phyloP scores from a whole-genome alignment of 148 eudicot species.

The Fagopyrum tataricum region DNA sequence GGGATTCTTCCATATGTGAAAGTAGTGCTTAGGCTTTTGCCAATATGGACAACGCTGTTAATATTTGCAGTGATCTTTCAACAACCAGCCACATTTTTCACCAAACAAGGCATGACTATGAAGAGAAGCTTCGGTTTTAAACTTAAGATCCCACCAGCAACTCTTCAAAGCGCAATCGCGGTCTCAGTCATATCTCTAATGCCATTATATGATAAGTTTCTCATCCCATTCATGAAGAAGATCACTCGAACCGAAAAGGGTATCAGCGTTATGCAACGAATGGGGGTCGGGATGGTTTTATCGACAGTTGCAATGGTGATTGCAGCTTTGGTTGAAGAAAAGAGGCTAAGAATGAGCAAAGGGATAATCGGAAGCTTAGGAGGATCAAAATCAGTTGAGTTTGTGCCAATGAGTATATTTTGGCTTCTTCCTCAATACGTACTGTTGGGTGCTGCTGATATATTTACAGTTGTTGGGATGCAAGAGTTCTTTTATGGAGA shows the following conservation, averaged over 20 bases:
- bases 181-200: conserved; percentile 59
- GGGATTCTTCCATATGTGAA: conserved; percentile 29
- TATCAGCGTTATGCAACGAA: conserved; percentile 62
- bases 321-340: conserved; percentile 64
- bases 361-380: background rate
- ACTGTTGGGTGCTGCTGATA: conserved; percentile 70
- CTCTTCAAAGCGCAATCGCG: conserved; percentile 64
- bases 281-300: conserved; percentile 77
- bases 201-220: conserved; percentile 67
- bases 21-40: conserved; percentile 53
- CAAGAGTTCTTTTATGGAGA: conserved; percentile 84
- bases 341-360: conserved; percentile 33
- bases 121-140: conserved; percentile 54
- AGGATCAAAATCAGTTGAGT: background rate
- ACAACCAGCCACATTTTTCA: conserved; percentile 86
- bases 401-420: conserved; percentile 35
- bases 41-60: conserved; percentile 69
- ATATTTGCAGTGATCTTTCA: conserved; percentile 94
- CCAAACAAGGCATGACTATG: conserved; percentile 96
- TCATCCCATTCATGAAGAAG: conserved; percentile 48
- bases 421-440: conserved; percentile 89
- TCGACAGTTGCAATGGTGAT: conserved; percentile 74
- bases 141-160: conserved; percentile 82
- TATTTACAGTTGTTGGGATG: conserved; percentile 88
- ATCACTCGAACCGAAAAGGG: conserved; percentile 55